Evolutionary conservation across 2,329 filamentous ascomycete genomes (phyloP).

Genomic region (Beauveria caledonica): DNA sequence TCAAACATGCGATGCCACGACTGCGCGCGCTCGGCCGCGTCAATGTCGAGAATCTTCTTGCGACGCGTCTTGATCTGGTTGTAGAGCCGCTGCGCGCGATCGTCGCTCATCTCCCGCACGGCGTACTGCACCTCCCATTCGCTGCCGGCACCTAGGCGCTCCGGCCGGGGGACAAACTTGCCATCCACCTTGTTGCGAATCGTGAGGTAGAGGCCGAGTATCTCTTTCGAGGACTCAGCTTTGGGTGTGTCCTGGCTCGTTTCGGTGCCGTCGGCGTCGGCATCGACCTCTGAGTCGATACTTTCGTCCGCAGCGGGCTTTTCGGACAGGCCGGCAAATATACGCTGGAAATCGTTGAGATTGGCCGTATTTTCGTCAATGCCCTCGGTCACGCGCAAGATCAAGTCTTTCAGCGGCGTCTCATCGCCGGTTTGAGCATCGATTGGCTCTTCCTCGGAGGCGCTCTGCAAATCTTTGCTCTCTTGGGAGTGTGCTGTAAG

Average conservation of each 20-base stretch:
- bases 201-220: slow-evolving; percentile 65
- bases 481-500: slow-evolving; percentile 29
- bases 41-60: slow-evolving; percentile 32
- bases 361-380: slow-evolving; percentile 33
- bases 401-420: slow-evolving; percentile 37
- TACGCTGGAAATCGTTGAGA: slow-evolving; percentile 41
- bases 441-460: slow-evolving; percentile 14
- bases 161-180: slow-evolving; percentile 52
- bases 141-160: slow-evolving; percentile 28
- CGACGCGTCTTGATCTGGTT: slow-evolving; percentile 47
- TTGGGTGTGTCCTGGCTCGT: not conserved
- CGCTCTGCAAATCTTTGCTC: slow-evolving; percentile 17
- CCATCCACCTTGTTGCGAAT: slow-evolving; percentile 67
- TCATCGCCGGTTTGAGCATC: slow-evolving; percentile 10
- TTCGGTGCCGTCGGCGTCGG: slow-evolving; percentile 2
- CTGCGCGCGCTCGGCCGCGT: slow-evolving; percentile 32
- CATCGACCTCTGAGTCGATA: not conserved
- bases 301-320: slow-evolving; percentile 18
- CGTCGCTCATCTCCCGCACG: slow-evolving; percentile 50
- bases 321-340: slow-evolving; percentile 41
- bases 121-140: slow-evolving; percentile 75
- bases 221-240: slow-evolving; percentile 18
- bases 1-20: slow-evolving; percentile 40
- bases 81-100: slow-evolving; percentile 46
- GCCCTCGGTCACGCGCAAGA: slow-evolving; percentile 41